Base-by-base conservation (phyloP, 2,329 filamentous ascomycete species). In the Sporothrix pseudoabietina region DNA sequence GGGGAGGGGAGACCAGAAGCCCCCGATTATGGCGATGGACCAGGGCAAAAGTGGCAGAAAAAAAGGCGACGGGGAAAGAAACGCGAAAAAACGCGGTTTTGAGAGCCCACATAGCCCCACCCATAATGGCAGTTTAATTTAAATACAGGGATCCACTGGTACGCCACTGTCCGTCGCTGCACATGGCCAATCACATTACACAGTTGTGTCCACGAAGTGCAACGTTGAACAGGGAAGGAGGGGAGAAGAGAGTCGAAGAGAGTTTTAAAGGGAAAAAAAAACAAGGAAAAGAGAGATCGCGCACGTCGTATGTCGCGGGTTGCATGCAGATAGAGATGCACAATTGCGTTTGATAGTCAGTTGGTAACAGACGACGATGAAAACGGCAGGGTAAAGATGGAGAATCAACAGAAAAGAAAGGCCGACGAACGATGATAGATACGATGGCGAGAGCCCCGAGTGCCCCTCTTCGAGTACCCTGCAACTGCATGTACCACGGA, bases 181-280 rank as follows among this genome's bases (percentile, higher is more conserved):
- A 16, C 2, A n/a, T 41, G 19, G 32, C 71, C 71, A 73, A 73
- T 73, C 71, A 69, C 54, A 73, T 73, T 69, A 73, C 41, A 73
- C 41, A 4, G 61, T 63, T 61, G 22, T 8, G 49, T 32, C 26
- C 49, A 57, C 39, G 32, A 52, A 35, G 61, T 19, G n/a, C 30
- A 19, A 44, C n/a, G 59, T 14, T 14, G 9, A 35, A 26, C n/a
- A 65, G 59, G 35, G 59, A 12, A 65, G 10, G 59, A 26, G 39
- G 22, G n/a, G 39, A 66, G 16, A 39, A 63, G 9, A n/a, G 61
- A 16, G 6, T n/a, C 3, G 10, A 66, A 10, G 14, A 19, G 68
- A 8, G 32, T 3, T 32, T 19, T 19, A 49, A 9, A 57, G 9
- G 8, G 26, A 26, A 44, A n/a, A 30, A 47, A 32, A 52, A n/a